phyloP scores from a whole-genome alignment of 164 flowering plant species.

The Umbellularia californica region DNA sequence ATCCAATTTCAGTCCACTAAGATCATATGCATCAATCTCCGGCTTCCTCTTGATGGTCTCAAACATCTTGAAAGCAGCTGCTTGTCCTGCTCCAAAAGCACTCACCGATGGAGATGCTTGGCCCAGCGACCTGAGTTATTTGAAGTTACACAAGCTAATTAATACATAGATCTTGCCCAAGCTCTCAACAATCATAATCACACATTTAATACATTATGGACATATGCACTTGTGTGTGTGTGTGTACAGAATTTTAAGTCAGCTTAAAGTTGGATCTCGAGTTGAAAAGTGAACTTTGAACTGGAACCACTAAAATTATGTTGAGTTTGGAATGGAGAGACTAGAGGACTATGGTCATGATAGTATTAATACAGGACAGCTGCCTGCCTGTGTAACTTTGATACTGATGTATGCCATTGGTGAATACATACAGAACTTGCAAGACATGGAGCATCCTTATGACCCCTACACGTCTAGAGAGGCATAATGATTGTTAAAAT shows the following conservation, averaged over 20 bases:
- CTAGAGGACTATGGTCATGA: background rate
- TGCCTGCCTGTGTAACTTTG: background rate
- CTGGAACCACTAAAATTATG: background rate
- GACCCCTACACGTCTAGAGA: too few relatives aligned
- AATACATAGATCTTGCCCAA: background rate
- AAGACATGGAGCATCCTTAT: too few relatives aligned
- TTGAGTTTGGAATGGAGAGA: background rate
- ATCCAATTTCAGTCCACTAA: conserved; percentile 27
- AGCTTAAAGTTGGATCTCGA: too few relatives aligned
- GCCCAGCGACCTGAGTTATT: conserved; percentile 37
- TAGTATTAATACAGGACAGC: background rate
- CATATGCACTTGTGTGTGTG: background rate
- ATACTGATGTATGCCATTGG: background rate
- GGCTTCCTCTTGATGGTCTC: conserved; percentile 46
- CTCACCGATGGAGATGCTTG: conserved; percentile 50
- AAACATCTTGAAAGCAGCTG: conserved; percentile 57
- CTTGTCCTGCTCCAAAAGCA: conserved; percentile 55
- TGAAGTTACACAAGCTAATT: background rate
- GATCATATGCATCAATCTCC: conserved; percentile 40
- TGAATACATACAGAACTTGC: background rate
- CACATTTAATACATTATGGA: too few relatives aligned
- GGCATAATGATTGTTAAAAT: too few relatives aligned
- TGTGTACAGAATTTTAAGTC: background rate
- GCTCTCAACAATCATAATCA: background rate
- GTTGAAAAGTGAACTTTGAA: too few relatives aligned